Base-by-base conservation (phyloP, 2,329 filamentous ascomycete species). In the Cytospora schulzeri region DNA sequence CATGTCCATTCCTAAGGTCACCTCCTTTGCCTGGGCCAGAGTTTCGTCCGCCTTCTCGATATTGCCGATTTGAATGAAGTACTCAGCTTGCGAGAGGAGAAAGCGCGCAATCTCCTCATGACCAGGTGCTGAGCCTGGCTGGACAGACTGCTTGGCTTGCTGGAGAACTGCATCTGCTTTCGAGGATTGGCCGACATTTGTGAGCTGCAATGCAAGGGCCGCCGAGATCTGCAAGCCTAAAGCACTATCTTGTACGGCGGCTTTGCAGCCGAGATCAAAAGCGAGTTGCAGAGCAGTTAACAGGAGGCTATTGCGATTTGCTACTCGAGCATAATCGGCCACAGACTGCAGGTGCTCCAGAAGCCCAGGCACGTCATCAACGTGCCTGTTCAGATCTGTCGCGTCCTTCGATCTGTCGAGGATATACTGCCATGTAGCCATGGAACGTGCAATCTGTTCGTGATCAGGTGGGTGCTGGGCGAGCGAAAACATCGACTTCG, bases 31-130 rank as follows among this genome's bases (percentile, higher is more conserved):
- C 64, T 77, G 77, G 52, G 72, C 68, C 22, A 82, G 70, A 62
- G 76, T 70, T 28, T 75, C 75, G 63, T 76, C 77, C 60, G 85
- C 89, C 75, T 90, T 87, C 12, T 88, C 82, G 19, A 85, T 77
- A 57, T 88, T 86, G 12, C 89, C 90, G 15, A 88, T 83, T 1
- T 85, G 84, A 22, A 93, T 79, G 31, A 89, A 81, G 73, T 93
- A 92, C 73, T 96, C 91, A 0, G 91, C 88, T 66, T 88, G 87
- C 0, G 88, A 86, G 8, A 97, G 77, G 68, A 93, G 85, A 73
- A 90, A 90, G 19, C 76, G 76, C 12, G 80, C 80, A 24, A 80
- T 68, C 7, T 79, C 74, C 22, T 81, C 78, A 15, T 73, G 73
- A 2, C 79, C 76, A 3, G 76, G 57, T 5, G 51, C 41, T n/a